Evolutionary conservation across 192 early-diverging fungal genomes (phyloP).

Genomic region (Diversispora epigaea): DNA sequence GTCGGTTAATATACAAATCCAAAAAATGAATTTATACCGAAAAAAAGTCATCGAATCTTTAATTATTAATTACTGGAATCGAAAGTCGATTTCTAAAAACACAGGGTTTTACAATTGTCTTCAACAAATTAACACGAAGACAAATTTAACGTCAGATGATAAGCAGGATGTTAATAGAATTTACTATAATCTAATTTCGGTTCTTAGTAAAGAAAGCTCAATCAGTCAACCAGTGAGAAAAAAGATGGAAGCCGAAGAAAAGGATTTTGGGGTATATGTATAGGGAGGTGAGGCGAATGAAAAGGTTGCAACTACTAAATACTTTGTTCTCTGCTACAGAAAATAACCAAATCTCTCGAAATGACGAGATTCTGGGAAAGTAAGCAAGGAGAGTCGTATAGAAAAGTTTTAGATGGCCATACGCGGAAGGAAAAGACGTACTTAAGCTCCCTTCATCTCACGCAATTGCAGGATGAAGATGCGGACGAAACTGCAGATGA

Average conservation of each 20-base stretch:
- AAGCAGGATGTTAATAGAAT: neutral
- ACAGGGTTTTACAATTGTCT: neutral
- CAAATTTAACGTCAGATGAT: neutral
- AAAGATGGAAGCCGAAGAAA: neutral
- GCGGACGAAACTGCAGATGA: neutral
- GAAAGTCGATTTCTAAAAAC: neutral
- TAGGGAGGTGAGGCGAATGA: neutral
- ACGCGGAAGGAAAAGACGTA: slow-evolving; percentile 17
- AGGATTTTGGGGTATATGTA: slow-evolving; percentile 2
- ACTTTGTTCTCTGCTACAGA: neutral
- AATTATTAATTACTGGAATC: neutral
- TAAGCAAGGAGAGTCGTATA: slow-evolving; percentile 1
- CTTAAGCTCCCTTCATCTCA: slow-evolving; percentile 25
- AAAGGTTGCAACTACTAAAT: neutral
- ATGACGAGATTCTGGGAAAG: slow-evolving; percentile 17
- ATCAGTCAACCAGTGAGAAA: neutral
- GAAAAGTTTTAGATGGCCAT: slow-evolving; percentile 5
- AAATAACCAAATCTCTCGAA: slow-evolving; percentile 13
- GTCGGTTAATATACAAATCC: too few species aligned
- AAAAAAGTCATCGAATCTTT: neutral
- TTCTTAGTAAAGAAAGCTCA: slow-evolving; percentile 1
- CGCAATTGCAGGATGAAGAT: slow-evolving; percentile 16
- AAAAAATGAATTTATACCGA: too few species aligned
- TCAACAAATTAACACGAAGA: neutral
- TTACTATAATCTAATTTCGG: neutral